Evolutionary conservation across 768 basidiomycete species (phyloP), one percentile per base, ranked within the genome.

Genomic region (Cantharellus anzutake): DNA sequence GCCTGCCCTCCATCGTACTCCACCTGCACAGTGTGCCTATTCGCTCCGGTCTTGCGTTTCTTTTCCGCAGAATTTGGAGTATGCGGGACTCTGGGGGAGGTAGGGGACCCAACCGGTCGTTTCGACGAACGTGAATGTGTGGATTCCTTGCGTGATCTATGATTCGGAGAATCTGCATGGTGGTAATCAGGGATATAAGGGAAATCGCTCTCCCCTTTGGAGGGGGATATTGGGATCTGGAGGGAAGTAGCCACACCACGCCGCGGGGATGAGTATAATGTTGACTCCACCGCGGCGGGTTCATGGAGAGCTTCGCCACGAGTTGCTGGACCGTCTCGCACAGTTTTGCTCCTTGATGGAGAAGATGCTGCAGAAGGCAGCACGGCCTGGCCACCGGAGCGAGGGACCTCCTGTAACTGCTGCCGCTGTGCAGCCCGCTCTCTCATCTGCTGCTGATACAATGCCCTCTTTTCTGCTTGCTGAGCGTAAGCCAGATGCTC

Each of bases 21-120:
- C 61, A 98, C 85, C 70, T 98, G 96, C 53, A 98, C 88, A 5
- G 96, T 98, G 70, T 98, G 92, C 56, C 91, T 75, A 70, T 86
- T 83, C 58, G 75, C 75, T 2, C 71, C 72, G 61, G 73, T 80
- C 63, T 37, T 7, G 7, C 52, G 52, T 37, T 76, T 73, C 68
- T 78, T 80, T 59, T 73, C 68, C 56, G 39, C 41, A 34, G 37
- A 44, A 51, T 16, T 56, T 3, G 51, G 40, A n/a, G 40, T 51
- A 35, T 51, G 59, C 37, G 65, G 66, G 34, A 63, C 66, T 37
- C 66, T 67, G 4, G 66, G 64, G 11, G 66, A 56, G 7, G 56
- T 41, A 29, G 60, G 41, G 42, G 44, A 41, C 16, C 14, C 4
- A 7, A 20, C 44, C 64, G 38, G 64, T 67, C 4, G 65, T 63